Evolutionary conservation across 805 yeast genomes (phyloP).

Genomic region (Starmerella etchellsii): DNA sequence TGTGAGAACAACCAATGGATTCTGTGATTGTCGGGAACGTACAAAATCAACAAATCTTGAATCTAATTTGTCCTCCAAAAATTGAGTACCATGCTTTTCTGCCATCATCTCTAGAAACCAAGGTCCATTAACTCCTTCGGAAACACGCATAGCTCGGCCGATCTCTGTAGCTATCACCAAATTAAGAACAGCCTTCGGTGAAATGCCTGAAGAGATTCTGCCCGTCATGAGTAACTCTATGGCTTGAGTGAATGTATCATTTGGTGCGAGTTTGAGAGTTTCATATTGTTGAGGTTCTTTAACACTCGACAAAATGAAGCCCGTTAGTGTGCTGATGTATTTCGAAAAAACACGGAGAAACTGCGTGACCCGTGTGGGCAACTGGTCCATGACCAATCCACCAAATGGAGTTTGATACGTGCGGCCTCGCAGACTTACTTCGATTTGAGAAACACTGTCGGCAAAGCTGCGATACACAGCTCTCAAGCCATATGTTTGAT

Average conservation of each 20-base stretch:
- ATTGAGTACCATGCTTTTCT: background rate
- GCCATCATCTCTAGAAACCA: background rate
- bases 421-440: conserved; percentile 19
- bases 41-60: background rate
- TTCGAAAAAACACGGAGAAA: conserved; percentile 18
- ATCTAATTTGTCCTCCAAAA: background rate
- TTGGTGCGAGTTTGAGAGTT: background rate
- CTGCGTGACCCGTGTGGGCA: conserved; percentile 15
- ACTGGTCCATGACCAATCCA: conserved; percentile 39
- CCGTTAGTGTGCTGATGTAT: conserved; percentile 14
- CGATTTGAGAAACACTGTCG: conserved; percentile 13
- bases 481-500: conserved; percentile 10
- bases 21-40: background rate
- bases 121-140: background rate
- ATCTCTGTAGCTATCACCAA: conserved; percentile 5
- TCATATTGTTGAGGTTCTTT: conserved; percentile 5
- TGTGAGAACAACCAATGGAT: conserved; percentile 10
- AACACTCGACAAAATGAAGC: conserved; percentile 10
- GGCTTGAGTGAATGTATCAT: conserved; percentile 4
- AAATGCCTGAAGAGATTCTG: conserved; percentile 1
- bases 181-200: conserved; percentile 8
- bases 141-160: conserved; percentile 4
- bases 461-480: conserved; percentile 7
- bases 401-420: conserved; percentile 23
- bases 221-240: conserved; percentile 15